Percentiles rank a stretch among this genome's conserved stretches.
phyloP scores from a whole-genome alignment of 2,329 filamentous ascomycete species.

The Helminthosporium solani region DNA sequence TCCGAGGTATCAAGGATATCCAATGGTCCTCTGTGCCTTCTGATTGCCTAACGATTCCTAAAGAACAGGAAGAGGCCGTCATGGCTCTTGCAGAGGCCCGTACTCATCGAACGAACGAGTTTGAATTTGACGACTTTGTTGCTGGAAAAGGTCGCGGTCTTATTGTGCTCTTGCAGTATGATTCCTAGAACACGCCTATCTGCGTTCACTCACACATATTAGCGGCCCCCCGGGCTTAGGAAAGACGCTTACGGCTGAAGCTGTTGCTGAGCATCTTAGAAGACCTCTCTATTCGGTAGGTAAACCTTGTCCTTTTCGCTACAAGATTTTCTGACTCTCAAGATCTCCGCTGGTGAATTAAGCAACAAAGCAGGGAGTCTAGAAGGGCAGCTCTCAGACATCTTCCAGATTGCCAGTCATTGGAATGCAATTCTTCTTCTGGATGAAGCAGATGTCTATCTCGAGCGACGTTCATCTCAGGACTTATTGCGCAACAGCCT shows the following conservation, averaged over 20 bases:
- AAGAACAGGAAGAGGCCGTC: conserved; percentile 20
- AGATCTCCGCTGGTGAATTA: conserved; percentile 11
- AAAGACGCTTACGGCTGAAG: conserved; percentile 24
- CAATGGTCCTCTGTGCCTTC: conserved; percentile 15
- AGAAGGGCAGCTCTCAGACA: no score
- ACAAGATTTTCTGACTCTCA: conserved; percentile 6
- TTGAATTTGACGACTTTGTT: conserved; percentile 10
- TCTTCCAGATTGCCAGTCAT: conserved; percentile 16
- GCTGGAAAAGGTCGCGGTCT: conserved; percentile 9
- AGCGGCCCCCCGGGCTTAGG: conserved; percentile 51
- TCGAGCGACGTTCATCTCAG: conserved; percentile 32
- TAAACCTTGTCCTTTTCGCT: conserved; percentile 5
- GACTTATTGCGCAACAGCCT: conserved; percentile 36
- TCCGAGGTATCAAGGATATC: conserved; percentile 19
- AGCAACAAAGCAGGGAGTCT: neutral
- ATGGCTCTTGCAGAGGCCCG: conserved; percentile 15
- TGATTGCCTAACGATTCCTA: conserved; percentile 20
- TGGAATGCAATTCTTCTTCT: conserved; percentile 35
- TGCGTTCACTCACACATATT: conserved; percentile 5
- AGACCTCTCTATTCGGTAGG: conserved; percentile 8
- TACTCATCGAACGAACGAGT: conserved; percentile 8
- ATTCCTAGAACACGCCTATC: conserved; percentile 5
- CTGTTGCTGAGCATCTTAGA: conserved; percentile 28
- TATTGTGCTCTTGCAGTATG: conserved; percentile 9
- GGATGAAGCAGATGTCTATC: conserved; percentile 43